Base-by-base conservation (phyloP, 192 early-diverging fungal genomes). In the Chytriomyces hyalinus region DNA sequence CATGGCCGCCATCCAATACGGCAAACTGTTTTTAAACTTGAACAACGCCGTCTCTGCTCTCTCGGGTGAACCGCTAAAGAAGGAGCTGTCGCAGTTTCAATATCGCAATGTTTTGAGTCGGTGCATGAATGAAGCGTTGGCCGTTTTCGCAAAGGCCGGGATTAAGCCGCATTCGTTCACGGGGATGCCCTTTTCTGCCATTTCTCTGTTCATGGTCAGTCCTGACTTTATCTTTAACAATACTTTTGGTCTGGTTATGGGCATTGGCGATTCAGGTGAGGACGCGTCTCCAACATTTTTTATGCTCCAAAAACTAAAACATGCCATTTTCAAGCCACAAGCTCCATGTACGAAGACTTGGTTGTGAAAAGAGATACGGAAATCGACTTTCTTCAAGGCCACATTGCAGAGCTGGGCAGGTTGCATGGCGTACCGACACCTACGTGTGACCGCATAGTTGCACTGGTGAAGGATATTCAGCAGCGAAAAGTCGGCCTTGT, bases 1-100 rank as follows among this genome's bases (percentile, higher is more conserved):
- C 60, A 86, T 86, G 73, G 46, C 49, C 6, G 70, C 50, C 10
- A 63, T 86, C 13, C 77, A 73, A 9, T 84, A 86, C 64, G 83
- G 84, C 6, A 86, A 84, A 61, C 72, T 86, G 15, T 45, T 84
- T n/a, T 20, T 85, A 45, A 84, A 86, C 77, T 67, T 86, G 9
- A 84, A 86, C 75, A 86, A 86, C 70, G 80, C 85, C 48, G 63
- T 85, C 24, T 78, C 59, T 4, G 85, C 85, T 22, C 78, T 86
- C 24, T 79, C 81, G 1, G 83, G 76, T 53, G 48, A 82, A 8
- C 78, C 83, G 3, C 46, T 83, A 43, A 50, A 70, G 24, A 53
- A 79, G 47, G 85, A 86, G 60, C 77, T 86, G 49, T 57, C 75
- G 22, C 60, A 61, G 51, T 43, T 13, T 6, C 49, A 70, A 28